Evolutionary conservation across 345 rosid species (phyloP).

Genomic region (Gynandropsis gynandra): DNA sequence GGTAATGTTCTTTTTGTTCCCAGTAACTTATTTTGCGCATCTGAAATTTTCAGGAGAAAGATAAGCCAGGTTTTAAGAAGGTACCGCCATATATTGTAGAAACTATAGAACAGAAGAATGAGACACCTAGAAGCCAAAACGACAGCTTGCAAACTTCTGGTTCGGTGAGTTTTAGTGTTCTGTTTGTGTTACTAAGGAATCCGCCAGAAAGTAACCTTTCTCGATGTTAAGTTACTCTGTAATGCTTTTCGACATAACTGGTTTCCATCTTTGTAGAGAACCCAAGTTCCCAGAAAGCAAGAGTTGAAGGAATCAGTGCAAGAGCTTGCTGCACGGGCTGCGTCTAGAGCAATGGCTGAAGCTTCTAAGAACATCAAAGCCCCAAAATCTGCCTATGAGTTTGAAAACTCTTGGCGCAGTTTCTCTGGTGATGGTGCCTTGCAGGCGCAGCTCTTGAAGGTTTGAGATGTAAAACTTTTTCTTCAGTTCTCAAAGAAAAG

Average conservation of each 20-base stretch:
- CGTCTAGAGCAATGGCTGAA: constrained; percentile 63
- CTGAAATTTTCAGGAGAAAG: constrained; percentile 33
- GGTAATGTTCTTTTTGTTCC: not conserved
- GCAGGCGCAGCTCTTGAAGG: constrained; percentile 73
- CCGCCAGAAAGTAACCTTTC: not conserved
- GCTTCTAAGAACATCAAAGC: constrained; percentile 59
- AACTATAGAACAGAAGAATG: constrained; percentile 34
- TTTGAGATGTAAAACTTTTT: constrained; percentile 16
- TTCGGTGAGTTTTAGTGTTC: constrained; percentile 13
- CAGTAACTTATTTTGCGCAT: not conserved
- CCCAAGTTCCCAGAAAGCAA: constrained; percentile 27
- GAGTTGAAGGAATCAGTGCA: constrained; percentile 56
- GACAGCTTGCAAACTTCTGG: constrained; percentile 28
- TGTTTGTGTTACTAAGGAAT: not conserved
- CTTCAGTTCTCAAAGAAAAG: not conserved
- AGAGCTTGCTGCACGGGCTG: constrained; percentile 84
- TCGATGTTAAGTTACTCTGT: not conserved
- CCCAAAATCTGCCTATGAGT: constrained; percentile 78
- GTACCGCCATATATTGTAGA: constrained; percentile 27
- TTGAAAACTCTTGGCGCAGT: constrained; percentile 78
- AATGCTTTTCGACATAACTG: constrained; percentile 1
- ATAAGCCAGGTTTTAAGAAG: constrained; percentile 30
- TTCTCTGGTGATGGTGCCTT: constrained; percentile 51
- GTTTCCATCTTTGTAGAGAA: constrained; percentile 32
- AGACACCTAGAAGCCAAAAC: constrained; percentile 24